phyloP scores from a whole-genome alignment of 306 rosid species.

The Acacia crassicarpa region DNA sequence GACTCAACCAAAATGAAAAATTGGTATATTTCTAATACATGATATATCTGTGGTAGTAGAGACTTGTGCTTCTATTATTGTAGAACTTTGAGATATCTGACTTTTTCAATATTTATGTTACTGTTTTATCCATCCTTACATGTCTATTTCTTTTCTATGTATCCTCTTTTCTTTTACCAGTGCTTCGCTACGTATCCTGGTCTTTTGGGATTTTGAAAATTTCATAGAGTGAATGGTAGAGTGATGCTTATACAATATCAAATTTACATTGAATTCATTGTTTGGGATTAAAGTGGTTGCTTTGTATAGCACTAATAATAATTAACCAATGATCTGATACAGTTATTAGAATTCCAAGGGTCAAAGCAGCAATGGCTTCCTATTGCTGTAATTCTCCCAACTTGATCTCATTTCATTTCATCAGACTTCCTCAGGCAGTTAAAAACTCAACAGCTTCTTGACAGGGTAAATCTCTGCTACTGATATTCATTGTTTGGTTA shows the following conservation, averaged over 20 bases:
- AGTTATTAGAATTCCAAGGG: constrained; percentile 36
- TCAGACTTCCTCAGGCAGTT: constrained; percentile 39
- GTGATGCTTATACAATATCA: neutral
- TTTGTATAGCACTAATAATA: neutral
- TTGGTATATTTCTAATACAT: neutral
- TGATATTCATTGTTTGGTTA: constrained; percentile 19
- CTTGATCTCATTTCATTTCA: constrained; percentile 47
- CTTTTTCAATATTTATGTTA: neutral
- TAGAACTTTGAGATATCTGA: neutral
- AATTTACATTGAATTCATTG: neutral
- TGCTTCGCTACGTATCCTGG: neutral
- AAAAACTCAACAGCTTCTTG: constrained; percentile 51
- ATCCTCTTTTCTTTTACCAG: neutral
- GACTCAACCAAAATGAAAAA: neutral
- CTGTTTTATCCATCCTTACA: neutral
- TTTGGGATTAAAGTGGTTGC: neutral
- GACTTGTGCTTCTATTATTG: neutral
- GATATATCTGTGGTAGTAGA: neutral
- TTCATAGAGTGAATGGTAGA: neutral
- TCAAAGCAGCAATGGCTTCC: constrained; percentile 51
- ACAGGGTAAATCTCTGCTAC: constrained; percentile 46
- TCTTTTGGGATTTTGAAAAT: neutral
- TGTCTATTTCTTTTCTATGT: neutral
- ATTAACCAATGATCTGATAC: constrained; percentile 14
- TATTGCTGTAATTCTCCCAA: constrained; percentile 45